Base-by-base conservation (phyloP, 495 filamentous ascomycete genomes). In the Extremus antarcticus region DNA sequence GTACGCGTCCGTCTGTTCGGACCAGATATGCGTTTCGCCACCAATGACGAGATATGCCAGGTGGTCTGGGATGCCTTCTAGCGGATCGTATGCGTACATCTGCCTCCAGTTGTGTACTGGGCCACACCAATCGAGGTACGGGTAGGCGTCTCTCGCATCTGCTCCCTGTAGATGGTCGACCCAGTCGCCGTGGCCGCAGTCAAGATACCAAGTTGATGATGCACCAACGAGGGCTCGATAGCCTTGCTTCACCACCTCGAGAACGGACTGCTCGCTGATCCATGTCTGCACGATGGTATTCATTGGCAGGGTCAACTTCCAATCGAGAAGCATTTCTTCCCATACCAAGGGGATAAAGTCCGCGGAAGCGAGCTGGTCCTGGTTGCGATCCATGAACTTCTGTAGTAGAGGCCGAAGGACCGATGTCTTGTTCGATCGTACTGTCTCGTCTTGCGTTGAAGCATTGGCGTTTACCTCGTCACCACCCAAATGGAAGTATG, bases 401-500 rank as follows among this genome's bases (percentile, higher is more conserved):
- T 91, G 86, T 52, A 92, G 71, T 16, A 88, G 73, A 10, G 86
- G 84, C 63, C 77, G 76, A 19, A 92, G 69, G 9, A 88, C 76
- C 0, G 66, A 59, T 0, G 74, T 68, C 43, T 75, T 64, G 66
- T 84, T 85, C n/a, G 80, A 81, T 1, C 70, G 63, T 32, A 92
- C 78, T 0, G 78, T 82, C 17, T 80, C 74, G 63, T 92, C 88
- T n/a, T 88, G 75, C 41, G 68, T 51, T 67, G 87, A 90, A 56
- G 81, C 79, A 58, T 87, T 83, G 45, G 69, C 69, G 67, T 90
- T 90, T 35, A 91, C 77, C 68, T 91, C 87, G 63, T 92, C 87
- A 40, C 87, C 87, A 38, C 87, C 87, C 0, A 85, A 86, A 67
- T 92, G 87, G 73, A 88, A 89, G 64, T 88, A 88, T 8, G 76